Percentiles rank a stretch among this genome's conserved stretches.
Conservation (phyloP, 345 rosid species). For the Noccaea caerulescens region DNA sequence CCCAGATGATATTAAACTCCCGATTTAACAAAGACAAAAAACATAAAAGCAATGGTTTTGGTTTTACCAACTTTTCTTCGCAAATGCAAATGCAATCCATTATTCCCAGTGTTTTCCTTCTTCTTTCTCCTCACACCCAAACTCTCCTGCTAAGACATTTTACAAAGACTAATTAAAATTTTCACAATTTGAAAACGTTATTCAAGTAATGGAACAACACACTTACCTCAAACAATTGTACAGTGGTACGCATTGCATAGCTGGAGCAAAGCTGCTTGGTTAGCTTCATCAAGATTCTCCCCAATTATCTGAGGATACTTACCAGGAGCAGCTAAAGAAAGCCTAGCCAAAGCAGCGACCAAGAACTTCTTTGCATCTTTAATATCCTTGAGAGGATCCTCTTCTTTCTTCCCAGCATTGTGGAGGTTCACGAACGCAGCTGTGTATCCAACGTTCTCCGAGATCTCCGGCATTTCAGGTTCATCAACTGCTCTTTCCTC, state of each 20-base stretch:
- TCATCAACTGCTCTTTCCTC: conserved; percentile 78
- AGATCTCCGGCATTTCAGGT: conserved; percentile 89
- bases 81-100: conserved; percentile 6
- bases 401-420: conserved; percentile 92
- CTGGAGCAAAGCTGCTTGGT: conserved; percentile 72
- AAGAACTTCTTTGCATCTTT: conserved; percentile 81
- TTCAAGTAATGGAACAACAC: neutral
- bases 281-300: conserved; percentile 71
- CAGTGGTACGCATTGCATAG: conserved; percentile 67
- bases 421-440: conserved; percentile 79
- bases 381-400: conserved; percentile 79
- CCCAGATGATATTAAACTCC: conserved; percentile 27
- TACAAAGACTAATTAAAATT: neutral
- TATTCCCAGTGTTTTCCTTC: conserved; percentile 3
- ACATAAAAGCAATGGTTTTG: neutral
- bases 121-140: neutral
- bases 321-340: conserved; percentile 71
- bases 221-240: conserved; percentile 67
- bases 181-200: neutral
- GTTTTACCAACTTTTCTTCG: conserved; percentile 11
- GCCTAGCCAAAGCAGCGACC: conserved; percentile 64
- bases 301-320: conserved; percentile 73
- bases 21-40: conserved; percentile 9
- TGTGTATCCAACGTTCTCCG: conserved; percentile 80
- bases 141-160: conserved; percentile 32